These are phyloP conservation scores for Saccharomycopsis sp. DNA, from an alignment of 805 yeast genomes.

Conservation along the genomic window DNA sequence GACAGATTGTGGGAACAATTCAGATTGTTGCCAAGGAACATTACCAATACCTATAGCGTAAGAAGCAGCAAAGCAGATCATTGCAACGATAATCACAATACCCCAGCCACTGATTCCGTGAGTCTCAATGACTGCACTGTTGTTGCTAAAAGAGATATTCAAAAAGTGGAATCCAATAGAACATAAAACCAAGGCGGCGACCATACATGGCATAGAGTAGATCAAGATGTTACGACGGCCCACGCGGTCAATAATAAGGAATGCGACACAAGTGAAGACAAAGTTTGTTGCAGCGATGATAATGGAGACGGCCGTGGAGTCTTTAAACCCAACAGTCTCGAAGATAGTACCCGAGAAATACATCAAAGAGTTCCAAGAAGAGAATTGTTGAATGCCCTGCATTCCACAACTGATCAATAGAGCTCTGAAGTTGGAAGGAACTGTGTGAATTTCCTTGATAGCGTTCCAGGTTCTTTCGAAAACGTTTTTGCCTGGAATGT, in stretches of 20 bases:
- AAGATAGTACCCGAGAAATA: slow-evolving; percentile 92
- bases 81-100: slow-evolving; percentile 72
- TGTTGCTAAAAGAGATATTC: slow-evolving; percentile 49
- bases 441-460: slow-evolving; percentile 53
- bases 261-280: slow-evolving; percentile 77
- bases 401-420: slow-evolving; percentile 84
- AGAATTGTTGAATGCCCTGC: slow-evolving; percentile 94
- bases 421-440: slow-evolving; percentile 82
- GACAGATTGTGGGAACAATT: slow-evolving; percentile 87
- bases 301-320: slow-evolving; percentile 91
- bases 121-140: slow-evolving; percentile 35
- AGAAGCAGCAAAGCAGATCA: slow-evolving; percentile 81
- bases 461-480: slow-evolving; percentile 51
- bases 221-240: slow-evolving; percentile 83
- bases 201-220: slow-evolving; percentile 81
- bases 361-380: slow-evolving; percentile 95
- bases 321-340: slow-evolving; percentile 79
- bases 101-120: slow-evolving; percentile 77
- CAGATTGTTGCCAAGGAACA: slow-evolving; percentile 98
- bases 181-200: slow-evolving; percentile 64
- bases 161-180: slow-evolving; percentile 90
- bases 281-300: slow-evolving; percentile 94
- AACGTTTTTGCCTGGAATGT: slow-evolving; percentile 42
- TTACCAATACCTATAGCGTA: slow-evolving; percentile 96
- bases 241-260: slow-evolving; percentile 76